Evolutionary conservation across 768 basidiomycete species (phyloP).

Genomic region (Boletus speciosus): DNA sequence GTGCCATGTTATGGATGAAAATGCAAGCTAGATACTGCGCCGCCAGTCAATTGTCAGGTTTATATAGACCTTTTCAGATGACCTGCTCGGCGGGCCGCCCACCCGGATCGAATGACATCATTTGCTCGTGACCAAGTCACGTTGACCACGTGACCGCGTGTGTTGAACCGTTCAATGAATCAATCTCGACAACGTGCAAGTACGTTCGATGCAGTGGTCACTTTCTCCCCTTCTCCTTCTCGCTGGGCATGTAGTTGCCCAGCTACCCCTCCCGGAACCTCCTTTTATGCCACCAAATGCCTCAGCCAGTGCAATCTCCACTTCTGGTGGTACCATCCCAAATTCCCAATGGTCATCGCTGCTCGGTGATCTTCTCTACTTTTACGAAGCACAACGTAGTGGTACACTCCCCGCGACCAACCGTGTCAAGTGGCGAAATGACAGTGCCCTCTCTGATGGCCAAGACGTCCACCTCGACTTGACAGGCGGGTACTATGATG

Average conservation of each 20-base stretch:
- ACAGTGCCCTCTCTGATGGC: conserved; percentile 76
- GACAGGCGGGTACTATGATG: conserved; percentile 89
- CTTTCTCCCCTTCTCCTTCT: conserved; percentile 17
- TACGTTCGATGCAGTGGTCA: conserved; percentile 19
- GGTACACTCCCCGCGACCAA: conserved; percentile 66
- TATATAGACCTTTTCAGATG: background rate
- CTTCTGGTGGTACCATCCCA: conserved; percentile 40
- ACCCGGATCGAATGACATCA: conserved; percentile 8
- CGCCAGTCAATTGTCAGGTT: background rate
- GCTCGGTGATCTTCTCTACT: conserved; percentile 78
- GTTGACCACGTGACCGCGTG: conserved; percentile 22
- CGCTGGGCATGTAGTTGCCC: conserved; percentile 39
- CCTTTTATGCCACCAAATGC: conserved; percentile 62
- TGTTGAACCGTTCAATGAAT: conserved; percentile 5
- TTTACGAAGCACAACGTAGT: conserved; percentile 89
- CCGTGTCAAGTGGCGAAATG: conserved; percentile 85
- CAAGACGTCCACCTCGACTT: conserved; percentile 69
- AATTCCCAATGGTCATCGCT: conserved; percentile 82
- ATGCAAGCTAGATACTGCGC: background rate
- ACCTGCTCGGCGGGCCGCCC: background rate
- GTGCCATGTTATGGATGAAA: conserved; percentile 22
- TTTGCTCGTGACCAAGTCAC: conserved; percentile 11
- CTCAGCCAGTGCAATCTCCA: conserved; percentile 49
- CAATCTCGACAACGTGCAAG: background rate
- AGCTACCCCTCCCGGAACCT: conserved; percentile 61